Base-by-base conservation (phyloP, 257 asterid species). In the Cordia subcordata region DNA sequence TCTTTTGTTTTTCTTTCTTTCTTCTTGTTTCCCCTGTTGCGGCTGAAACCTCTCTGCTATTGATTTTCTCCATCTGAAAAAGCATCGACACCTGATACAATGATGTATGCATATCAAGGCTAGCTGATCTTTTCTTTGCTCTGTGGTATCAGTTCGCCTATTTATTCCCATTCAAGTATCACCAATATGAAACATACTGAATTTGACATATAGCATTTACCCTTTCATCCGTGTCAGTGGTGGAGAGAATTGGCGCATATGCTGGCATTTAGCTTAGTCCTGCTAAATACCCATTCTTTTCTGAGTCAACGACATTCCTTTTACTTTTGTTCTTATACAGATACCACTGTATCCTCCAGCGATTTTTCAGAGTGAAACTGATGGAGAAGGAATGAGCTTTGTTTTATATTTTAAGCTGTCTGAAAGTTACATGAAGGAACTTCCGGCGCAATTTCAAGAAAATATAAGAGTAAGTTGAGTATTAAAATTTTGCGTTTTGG, bases 301-400 rank as follows among this genome's bases (percentile, higher is more conserved):
- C 19, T 49, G 54, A n/a, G 17, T 11, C 54, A 49, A 17, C 16
- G 20, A 16, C 35, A 27, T n/a, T 17, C 13, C 10, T 49, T 13
- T 5, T n/a, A 49, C 27, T 49, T 8, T 15, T 21, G 10, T 49
- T 49, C 57, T 22, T 67, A 19, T 19, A 18, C 80, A 80, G 85
- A 53, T 80, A 38, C 85, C 85, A 0, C 52, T 80, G 9, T 80
- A 80, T 71, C 85, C 80, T 10, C 35, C 82, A 4, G 16, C 85
- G 22, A 60, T 80, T 56, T 80, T 80, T 49, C 85, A 80, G 62
- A 62, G 73, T 44, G 85, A 80, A 70, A 71, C 75, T 5, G 82
- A 80, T 62, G 85, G 85, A 58, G 82, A 80, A 58, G 85, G 85
- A 51, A 76, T 80, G 57, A 76, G 68, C 65, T 73, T 70, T 62